Evolutionary conservation across 257 asterid species (phyloP).

Genomic region (Paulownia fortunei): DNA sequence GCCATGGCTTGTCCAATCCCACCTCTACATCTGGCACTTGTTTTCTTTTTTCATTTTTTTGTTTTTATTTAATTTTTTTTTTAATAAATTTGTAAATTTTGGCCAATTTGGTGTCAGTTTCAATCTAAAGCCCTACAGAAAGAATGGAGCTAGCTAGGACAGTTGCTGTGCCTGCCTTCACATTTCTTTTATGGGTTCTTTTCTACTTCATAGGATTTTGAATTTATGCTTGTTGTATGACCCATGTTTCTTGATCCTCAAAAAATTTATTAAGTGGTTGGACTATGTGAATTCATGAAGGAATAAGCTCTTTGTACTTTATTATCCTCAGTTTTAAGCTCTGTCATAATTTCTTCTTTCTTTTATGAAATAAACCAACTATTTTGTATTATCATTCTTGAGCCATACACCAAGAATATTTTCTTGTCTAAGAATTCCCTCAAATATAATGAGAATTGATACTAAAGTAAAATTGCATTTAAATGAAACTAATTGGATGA

Average conservation of each 20-base stretch:
- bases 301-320: not conserved
- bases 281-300: not conserved
- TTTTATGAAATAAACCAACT: not conserved
- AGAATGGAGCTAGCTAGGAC: not conserved
- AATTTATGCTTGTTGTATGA: not conserved
- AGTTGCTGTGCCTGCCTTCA: constrained; percentile 10
- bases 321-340: not conserved
- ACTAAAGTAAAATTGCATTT: not conserved
- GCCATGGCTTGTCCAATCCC: constrained; percentile 13
- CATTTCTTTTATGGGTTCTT: not conserved
- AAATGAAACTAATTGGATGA: not conserved
- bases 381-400: not conserved
- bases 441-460: constrained; percentile 6
- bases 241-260: not conserved
- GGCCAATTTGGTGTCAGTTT: constrained; percentile 43
- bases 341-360: not conserved
- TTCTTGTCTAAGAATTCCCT: not conserved
- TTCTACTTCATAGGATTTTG: not conserved
- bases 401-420: not conserved
- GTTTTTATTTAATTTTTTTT: not conserved
- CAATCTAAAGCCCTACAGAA: constrained; percentile 46
- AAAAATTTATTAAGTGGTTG: not conserved
- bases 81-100: not conserved
- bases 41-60: not conserved
- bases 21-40: constrained; percentile 32